Evolutionary conservation across 441 rosid genomes (phyloP).

Genomic region (Brassica hybrid): DNA sequence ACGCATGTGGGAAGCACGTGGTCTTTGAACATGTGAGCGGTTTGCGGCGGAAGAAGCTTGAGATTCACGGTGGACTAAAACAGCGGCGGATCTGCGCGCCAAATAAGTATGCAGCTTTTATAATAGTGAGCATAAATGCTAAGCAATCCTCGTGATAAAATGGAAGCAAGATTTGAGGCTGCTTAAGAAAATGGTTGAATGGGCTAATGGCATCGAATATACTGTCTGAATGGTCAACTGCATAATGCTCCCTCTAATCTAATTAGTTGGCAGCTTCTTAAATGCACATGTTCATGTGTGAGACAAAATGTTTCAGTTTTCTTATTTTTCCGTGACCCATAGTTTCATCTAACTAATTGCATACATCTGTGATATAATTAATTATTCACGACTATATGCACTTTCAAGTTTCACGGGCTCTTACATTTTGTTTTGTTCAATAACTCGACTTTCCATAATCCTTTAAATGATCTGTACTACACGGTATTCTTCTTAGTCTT

Average conservation of each 20-base stretch:
- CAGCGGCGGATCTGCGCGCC: slow-evolving; percentile 14
- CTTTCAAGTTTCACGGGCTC: too few species aligned
- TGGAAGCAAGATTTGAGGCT: not conserved
- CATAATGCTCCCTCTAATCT: slow-evolving; percentile 14
- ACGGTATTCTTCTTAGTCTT: too few species aligned
- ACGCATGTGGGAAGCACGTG: slow-evolving; percentile 38
- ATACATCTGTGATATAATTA: not conserved
- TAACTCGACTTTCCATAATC: too few species aligned
- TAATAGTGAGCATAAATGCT: not conserved
- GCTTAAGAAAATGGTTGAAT: not conserved
- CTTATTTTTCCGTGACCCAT: not conserved
- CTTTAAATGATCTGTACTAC: too few species aligned
- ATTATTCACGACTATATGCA: not conserved
- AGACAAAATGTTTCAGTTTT: not conserved
- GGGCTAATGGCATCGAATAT: not conserved
- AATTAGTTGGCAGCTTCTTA: slow-evolving; percentile 6
- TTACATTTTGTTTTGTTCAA: too few species aligned
- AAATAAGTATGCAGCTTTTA: not conserved
- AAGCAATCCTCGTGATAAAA: slow-evolving; percentile 7
- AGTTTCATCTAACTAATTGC: not conserved
- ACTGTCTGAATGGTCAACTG: slow-evolving; percentile 18
- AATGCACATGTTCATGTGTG: not conserved
- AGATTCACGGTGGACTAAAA: slow-evolving; percentile 17
- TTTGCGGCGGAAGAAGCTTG: slow-evolving; percentile 34
- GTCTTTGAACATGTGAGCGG: slow-evolving; percentile 16